These are phyloP conservation scores for Aspergillus nomiae DNA, from an alignment of 2,329 filamentous ascomycete species.

Conservation along the genomic window DNA sequence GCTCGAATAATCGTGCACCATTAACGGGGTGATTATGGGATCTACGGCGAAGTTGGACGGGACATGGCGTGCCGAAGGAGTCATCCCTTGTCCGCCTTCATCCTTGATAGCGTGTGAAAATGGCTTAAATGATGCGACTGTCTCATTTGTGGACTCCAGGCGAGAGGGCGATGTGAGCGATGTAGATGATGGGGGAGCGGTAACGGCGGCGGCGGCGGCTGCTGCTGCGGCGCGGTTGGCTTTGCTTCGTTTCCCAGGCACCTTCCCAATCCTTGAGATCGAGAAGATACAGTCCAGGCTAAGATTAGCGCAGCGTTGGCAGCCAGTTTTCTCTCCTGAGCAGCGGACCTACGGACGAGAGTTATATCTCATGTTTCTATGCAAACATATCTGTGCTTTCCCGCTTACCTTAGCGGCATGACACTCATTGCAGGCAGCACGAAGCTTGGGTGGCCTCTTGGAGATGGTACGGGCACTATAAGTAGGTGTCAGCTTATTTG, in stretches of 20 bases:
- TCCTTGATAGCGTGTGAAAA: not conserved
- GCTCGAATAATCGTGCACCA: conserved; percentile 1
- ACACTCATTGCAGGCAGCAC: conserved; percentile 20
- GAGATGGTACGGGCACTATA: conserved; percentile 7
- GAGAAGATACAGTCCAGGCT: conserved; percentile 18
- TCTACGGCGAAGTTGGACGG: not conserved
- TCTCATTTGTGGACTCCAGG: conserved; percentile 22
- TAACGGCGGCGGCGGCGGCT: conserved; percentile 5
- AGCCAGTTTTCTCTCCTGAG: conserved; percentile 20
- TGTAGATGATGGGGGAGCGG: conserved; percentile 12
- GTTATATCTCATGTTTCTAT: not conserved
- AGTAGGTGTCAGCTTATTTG: conserved; percentile 6
- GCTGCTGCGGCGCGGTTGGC: conserved; percentile 17
- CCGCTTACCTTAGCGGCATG: conserved; percentile 17
- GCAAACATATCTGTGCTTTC: not conserved
- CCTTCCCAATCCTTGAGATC: conserved; percentile 21
- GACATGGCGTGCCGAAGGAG: too few species aligned
- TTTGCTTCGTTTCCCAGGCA: conserved; percentile 20
- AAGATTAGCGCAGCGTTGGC: conserved; percentile 20
- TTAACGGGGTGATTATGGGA: not conserved
- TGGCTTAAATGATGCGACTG: conserved; percentile 23
- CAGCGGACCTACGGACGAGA: conserved; percentile 15
- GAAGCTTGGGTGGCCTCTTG: conserved; percentile 18
- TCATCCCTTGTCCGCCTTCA: not conserved
- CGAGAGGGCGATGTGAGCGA: conserved; percentile 29